Conservation (phyloP, 495 filamentous ascomycete species). For the Astrocystis sublimbata region DNA sequence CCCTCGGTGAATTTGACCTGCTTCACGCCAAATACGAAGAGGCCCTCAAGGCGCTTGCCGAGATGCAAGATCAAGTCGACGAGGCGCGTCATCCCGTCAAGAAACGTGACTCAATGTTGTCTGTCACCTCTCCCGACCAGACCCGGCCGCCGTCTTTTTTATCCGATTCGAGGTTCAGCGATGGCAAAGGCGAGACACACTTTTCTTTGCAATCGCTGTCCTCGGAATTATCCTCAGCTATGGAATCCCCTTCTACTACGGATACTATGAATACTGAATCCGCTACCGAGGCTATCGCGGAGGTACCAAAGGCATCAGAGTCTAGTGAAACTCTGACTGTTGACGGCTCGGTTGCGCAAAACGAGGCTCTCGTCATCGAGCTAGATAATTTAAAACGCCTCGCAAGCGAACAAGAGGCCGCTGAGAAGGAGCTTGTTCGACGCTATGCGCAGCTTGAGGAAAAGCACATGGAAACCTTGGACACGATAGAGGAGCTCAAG, state of each 20-base stretch:
- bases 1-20: conserved; percentile 75
- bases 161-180: conserved; percentile 76
- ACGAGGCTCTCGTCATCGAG: conserved; percentile 57
- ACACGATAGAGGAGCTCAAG: conserved; percentile 86
- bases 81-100: conserved; percentile 70
- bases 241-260: conserved; percentile 72
- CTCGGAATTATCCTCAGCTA: conserved; percentile 92
- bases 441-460: conserved; percentile 80
- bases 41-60: conserved; percentile 75
- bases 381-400: conserved; percentile 68
- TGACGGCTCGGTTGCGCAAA: conserved; percentile 29
- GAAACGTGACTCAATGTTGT: conserved; percentile 54
- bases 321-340: conserved; percentile 27
- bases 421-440: conserved; percentile 67
- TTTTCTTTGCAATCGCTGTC: conserved; percentile 91
- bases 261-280: conserved; percentile 62
- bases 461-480: conserved; percentile 77
- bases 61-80: conserved; percentile 82
- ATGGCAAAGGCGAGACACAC: conserved; percentile 73
- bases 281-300: conserved; percentile 61
- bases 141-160: conserved; percentile 89
- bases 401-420: conserved; percentile 74
- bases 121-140: conserved; percentile 57
- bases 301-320: conserved; percentile 41
- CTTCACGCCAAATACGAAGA: conserved; percentile 90